Conservation (phyloP, 352 stramenopile species). For the Phytophthora syringae region DNA sequence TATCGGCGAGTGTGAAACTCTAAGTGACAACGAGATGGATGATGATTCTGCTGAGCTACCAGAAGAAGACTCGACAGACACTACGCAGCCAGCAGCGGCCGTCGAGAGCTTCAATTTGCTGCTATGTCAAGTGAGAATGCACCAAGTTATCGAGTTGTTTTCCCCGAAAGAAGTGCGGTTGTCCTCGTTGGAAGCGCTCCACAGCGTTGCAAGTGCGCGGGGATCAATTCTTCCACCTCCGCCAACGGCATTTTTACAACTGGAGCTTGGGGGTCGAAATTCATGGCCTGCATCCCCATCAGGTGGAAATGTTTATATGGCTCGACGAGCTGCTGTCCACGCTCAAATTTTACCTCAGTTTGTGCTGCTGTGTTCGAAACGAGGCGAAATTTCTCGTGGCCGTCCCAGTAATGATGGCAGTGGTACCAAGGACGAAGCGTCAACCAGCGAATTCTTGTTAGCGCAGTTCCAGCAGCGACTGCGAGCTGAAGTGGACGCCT, state of each 20-base stretch:
- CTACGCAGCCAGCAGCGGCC: background rate
- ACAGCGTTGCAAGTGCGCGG: slow-evolving; percentile 27
- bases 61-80: slow-evolving; percentile 55
- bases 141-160: slow-evolving; percentile 45
- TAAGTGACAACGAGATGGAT: slow-evolving; percentile 26
- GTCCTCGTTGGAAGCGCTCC: slow-evolving; percentile 30
- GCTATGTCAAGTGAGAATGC: slow-evolving; percentile 50
- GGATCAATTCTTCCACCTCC: slow-evolving; percentile 34
- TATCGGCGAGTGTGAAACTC: slow-evolving; percentile 26
- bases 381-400: background rate
- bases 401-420: background rate
- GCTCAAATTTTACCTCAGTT: slow-evolving; percentile 43
- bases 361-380: slow-evolving; percentile 43
- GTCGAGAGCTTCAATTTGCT: slow-evolving; percentile 48
- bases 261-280: slow-evolving; percentile 28
- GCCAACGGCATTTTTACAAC: slow-evolving; percentile 43
- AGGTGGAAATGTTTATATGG: slow-evolving; percentile 44
- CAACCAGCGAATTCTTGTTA: slow-evolving; percentile 21
- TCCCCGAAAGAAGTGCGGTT: slow-evolving; percentile 23
- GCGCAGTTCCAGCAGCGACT: slow-evolving; percentile 34
- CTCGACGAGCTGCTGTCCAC: slow-evolving; percentile 23
- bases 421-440: background rate
- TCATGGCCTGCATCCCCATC: slow-evolving; percentile 16
- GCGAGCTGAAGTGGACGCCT: slow-evolving; percentile 37
- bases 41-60: slow-evolving; percentile 4